phyloP scores from a whole-genome alignment of 352 stramenopile genomes.

The Phytopythium cucurbitacearum region DNA sequence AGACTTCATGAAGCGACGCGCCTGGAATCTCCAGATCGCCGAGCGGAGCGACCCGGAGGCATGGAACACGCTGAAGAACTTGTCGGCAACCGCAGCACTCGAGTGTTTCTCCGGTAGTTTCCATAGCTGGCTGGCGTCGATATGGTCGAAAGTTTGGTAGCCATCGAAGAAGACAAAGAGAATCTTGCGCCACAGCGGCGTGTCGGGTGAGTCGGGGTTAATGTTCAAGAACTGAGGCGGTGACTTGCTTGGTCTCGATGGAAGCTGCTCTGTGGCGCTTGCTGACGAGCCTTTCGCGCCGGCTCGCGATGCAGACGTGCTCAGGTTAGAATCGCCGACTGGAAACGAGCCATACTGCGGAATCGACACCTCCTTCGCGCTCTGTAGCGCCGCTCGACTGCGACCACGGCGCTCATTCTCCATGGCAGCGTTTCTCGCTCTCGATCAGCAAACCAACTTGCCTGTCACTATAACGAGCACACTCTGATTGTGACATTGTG shows the following conservation, averaged over 20 bases:
- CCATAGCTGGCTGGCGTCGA: conserved; percentile 46
- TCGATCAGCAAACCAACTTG: no score
- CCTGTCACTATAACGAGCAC: neutral
- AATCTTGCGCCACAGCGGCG: conserved; percentile 35
- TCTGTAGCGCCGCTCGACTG: no score
- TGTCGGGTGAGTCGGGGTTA: conserved; percentile 22
- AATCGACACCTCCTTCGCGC: no score
- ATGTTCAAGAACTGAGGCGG: neutral
- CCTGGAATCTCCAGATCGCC: conserved; percentile 27
- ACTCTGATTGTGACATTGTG: neutral
- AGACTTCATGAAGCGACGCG: conserved; percentile 21
- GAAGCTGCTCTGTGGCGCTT: no score
- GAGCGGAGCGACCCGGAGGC: conserved; percentile 15
- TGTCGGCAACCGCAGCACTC: conserved; percentile 25
- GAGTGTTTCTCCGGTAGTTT: conserved; percentile 30
- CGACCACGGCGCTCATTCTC: no score
- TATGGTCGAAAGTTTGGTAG: conserved; percentile 15
- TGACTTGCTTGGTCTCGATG: no score
- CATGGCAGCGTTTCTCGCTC: no score
- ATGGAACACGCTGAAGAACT: conserved; percentile 19
- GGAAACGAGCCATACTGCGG: no score
- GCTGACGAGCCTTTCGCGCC: no score
- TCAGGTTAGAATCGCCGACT: no score
- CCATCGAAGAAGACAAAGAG: conserved; percentile 37
- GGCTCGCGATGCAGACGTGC: no score